Evolutionary conservation across 2,329 filamentous ascomycete genomes (phyloP).

Genomic region (Geosmithia putterillii): DNA sequence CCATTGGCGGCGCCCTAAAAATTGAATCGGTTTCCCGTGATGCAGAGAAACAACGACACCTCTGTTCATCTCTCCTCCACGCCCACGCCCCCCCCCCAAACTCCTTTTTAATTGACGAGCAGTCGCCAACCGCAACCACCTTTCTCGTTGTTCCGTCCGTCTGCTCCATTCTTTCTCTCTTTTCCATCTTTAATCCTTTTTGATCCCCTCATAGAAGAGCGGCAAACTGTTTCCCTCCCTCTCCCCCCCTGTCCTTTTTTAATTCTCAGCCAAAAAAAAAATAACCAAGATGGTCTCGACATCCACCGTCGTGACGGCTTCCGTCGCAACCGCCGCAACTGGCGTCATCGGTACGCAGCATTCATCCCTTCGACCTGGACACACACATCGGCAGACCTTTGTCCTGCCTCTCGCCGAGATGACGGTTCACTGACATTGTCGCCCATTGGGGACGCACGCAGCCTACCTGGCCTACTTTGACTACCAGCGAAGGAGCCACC

Average conservation of each 20-base stretch:
- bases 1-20: conserved; percentile 2
- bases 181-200: conserved; percentile 3
- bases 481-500: conserved; percentile 49
- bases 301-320: conserved; percentile 45
- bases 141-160: background rate
- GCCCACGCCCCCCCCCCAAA: background rate
- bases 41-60: conserved; percentile 1
- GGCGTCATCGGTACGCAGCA: conserved; percentile 42
- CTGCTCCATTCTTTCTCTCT: conserved; percentile 2
- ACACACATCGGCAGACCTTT: too few relatives aligned
- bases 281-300: conserved; percentile 30
- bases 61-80: background rate
- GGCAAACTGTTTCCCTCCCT: background rate
- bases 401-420: background rate
- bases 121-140: background rate
- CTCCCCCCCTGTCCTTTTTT: conserved; percentile 1
- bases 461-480: conserved; percentile 60
- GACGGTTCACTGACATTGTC: too few relatives aligned
- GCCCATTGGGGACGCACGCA: conserved; percentile 16
- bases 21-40: conserved; percentile 4
- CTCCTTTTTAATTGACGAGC: background rate
- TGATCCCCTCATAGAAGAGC: conserved; percentile 2
- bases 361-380: too few relatives aligned
- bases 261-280: background rate
- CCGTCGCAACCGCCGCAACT: conserved; percentile 47